Conservation (phyloP, 1,284 basidiomycete species). For the Cutaneotrichosporon daszewskae region DNA sequence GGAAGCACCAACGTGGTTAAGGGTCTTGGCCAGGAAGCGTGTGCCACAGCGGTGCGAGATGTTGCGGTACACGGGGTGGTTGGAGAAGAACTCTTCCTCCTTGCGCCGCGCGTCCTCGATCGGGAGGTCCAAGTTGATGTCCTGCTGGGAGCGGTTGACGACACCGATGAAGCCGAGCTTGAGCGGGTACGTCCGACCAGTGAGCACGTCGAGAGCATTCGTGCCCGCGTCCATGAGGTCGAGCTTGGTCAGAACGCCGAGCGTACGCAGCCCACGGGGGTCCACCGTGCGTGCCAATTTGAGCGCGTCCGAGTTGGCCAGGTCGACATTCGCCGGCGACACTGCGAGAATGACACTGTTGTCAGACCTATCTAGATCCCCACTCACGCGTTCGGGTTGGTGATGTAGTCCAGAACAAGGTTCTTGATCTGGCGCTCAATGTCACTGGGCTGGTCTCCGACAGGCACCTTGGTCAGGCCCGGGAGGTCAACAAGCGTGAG, state of each 20-base stretch:
- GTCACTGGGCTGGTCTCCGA: conserved; percentile 65
- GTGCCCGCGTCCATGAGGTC: conserved; percentile 99
- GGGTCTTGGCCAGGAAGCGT: conserved; percentile 84
- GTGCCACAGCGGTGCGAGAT: conserved; percentile 97
- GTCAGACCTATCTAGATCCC: conserved; percentile 1
- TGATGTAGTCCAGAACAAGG: conserved; percentile 89
- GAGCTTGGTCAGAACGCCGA: conserved; percentile 93
- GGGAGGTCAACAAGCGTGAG: conserved; percentile 94
- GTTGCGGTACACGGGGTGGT: conserved; percentile 87
- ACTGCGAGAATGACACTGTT: conserved; percentile 88
- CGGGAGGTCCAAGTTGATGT: conserved; percentile 85
- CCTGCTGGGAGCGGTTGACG: conserved; percentile 94
- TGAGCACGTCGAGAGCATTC: conserved; percentile 92
- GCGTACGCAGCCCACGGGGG: conserved; percentile 89
- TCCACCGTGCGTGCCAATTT: conserved; percentile 94
- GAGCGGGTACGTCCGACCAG: conserved; percentile 91
- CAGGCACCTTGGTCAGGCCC: conserved; percentile 87
- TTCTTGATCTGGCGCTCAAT: conserved; percentile 95
- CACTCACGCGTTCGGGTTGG: conserved; percentile 86
- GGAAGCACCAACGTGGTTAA: conserved; percentile 70
- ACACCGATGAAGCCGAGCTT: conserved; percentile 98
- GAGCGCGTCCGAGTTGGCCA: conserved; percentile 95
- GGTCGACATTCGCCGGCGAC: conserved; percentile 93
- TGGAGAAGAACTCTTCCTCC: conserved; percentile 88
- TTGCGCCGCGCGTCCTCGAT: conserved; percentile 78